Percentiles rank a stretch among this genome's conserved stretches.
Conservation (phyloP, 441 rosid genomes). For the Cnidoscolus chayamansa region DNA sequence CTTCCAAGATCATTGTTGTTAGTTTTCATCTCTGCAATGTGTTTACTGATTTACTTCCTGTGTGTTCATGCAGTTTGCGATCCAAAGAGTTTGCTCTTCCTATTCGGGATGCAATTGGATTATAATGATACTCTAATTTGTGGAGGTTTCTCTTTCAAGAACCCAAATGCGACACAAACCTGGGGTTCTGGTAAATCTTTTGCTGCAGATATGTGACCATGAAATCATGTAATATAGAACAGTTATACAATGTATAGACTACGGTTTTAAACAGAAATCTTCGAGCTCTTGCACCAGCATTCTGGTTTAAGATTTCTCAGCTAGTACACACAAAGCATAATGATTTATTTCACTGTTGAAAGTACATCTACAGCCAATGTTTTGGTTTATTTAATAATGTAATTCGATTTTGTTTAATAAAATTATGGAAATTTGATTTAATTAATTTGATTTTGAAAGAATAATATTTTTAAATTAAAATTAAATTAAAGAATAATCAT, state of each 20-base stretch:
- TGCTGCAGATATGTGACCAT: constrained; percentile 69
- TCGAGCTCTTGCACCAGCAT: neutral
- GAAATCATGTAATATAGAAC: constrained; percentile 20
- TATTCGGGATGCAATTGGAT: constrained; percentile 92
- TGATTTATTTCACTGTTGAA: neutral
- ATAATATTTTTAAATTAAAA: too few relatives aligned
- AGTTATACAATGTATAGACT: neutral
- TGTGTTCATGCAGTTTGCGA: constrained; percentile 73
- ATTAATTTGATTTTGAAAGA: too few relatives aligned
- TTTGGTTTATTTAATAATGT: too few relatives aligned
- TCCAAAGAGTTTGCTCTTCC: constrained; percentile 95
- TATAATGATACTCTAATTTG: constrained; percentile 92
- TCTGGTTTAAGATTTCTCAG: neutral
- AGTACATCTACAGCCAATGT: too few relatives aligned
- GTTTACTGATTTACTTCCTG: neutral
- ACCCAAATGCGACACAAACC: constrained; percentile 95
- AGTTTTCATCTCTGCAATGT: neutral
- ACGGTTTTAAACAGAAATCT: neutral
- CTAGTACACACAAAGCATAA: neutral
- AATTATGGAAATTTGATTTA: too few relatives aligned
- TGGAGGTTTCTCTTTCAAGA: constrained; percentile 91
- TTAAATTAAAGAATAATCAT: too few relatives aligned
- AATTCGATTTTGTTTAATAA: too few relatives aligned
- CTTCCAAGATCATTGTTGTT: neutral
- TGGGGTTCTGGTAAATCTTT: constrained; percentile 97